These are phyloP conservation scores for Colletotrichum brevisporum DNA, from an alignment of 2,329 filamentous ascomycete species.

Conservation along the genomic window DNA sequence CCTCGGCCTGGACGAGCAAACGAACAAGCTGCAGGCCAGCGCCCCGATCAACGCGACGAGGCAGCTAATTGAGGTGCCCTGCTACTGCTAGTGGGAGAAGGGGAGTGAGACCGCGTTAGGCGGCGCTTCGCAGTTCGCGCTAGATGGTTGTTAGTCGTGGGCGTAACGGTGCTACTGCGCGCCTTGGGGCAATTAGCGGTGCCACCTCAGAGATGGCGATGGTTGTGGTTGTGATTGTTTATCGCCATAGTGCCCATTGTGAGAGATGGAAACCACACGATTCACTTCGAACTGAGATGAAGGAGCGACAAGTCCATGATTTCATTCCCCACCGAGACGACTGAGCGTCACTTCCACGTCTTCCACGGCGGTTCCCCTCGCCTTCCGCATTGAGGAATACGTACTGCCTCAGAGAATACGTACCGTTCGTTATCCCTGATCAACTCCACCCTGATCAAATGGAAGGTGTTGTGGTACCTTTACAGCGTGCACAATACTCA, in stretches of 20 bases:
- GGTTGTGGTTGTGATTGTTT: too few species aligned
- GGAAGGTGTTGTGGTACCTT: too few species aligned
- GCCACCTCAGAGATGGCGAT: conserved; percentile 5
- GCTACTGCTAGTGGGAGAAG: conserved; percentile 1
- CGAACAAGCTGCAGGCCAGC: neutral
- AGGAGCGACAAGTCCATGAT: neutral
- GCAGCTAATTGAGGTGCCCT: conserved; percentile 9
- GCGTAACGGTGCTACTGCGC: too few species aligned
- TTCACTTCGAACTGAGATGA: neutral
- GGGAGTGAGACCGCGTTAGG: conserved; percentile 6
- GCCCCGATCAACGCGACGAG: neutral
- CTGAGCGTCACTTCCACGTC: neutral
- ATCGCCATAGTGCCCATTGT: too few species aligned
- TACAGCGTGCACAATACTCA: too few species aligned
- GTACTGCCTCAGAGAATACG: conserved; percentile 3
- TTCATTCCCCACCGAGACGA: neutral
- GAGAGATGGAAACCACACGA: neutral
- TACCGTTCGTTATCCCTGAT: neutral
- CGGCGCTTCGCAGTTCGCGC: conserved; percentile 9
- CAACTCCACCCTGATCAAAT: neutral
- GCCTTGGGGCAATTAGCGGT: neutral
- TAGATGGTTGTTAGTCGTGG: neutral
- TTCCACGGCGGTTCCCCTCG: conserved; percentile 29
- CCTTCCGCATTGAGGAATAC: conserved; percentile 18
- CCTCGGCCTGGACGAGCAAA: neutral